These are phyloP conservation scores for Solanum hybrid DNA, from an alignment of 305 asterid genomes.

Conservation along the genomic window DNA sequence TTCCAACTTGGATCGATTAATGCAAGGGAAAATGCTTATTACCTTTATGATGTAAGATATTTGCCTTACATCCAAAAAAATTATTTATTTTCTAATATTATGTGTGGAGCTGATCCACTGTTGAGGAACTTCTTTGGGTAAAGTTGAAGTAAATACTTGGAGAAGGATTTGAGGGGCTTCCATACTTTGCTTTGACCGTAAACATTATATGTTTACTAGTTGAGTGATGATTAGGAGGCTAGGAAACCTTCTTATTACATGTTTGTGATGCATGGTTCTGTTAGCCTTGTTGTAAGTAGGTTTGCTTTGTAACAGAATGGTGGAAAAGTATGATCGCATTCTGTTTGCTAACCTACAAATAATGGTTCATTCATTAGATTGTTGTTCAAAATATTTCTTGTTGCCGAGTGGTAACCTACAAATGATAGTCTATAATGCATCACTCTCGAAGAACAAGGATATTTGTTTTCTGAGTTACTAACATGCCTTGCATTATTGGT, in stretches of 20 bases:
- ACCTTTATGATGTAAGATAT: not conserved
- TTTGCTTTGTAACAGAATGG: not conserved
- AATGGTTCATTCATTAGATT: not conserved
- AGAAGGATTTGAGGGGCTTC: not conserved
- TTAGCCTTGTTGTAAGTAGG: not conserved
- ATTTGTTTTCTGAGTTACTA: not conserved
- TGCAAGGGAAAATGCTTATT: not conserved
- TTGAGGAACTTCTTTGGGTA: not conserved
- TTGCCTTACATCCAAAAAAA: not conserved
- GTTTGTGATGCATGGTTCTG: not conserved
- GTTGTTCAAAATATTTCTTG: not conserved
- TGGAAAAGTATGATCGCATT: not conserved
- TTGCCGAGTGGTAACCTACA: not conserved
- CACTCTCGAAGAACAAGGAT: not conserved
- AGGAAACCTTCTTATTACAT: not conserved
- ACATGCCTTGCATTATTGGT: not conserved
- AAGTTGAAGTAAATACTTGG: not conserved
- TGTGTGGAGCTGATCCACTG: not conserved
- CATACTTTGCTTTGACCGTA: not conserved
- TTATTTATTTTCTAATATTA: not conserved
- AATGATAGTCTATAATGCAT: not conserved
- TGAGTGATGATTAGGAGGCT: not conserved
- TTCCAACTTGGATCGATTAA: not conserved
- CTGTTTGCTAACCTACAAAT: not conserved
- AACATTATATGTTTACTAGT: not conserved